Evolutionary conservation across 306 rosid genomes (phyloP).

Genomic region (Rosa chinensis): DNA sequence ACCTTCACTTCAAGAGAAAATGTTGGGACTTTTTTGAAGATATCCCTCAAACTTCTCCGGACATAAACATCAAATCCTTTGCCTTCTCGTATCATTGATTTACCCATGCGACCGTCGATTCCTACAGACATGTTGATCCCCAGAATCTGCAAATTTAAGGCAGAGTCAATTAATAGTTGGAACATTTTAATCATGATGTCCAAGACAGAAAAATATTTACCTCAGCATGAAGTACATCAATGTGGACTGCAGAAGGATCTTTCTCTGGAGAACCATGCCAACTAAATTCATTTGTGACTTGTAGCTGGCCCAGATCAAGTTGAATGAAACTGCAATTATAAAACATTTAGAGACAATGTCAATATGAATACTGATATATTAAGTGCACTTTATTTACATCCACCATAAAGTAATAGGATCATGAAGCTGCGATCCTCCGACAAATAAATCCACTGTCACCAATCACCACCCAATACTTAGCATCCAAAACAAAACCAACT

Average conservation of each 20-base stretch:
- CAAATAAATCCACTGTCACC: neutral
- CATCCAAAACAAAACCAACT: slow-evolving; percentile 6
- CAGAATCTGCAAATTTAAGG: slow-evolving; percentile 57
- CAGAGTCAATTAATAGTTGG: slow-evolving; percentile 26
- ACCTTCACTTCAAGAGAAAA: slow-evolving; percentile 94
- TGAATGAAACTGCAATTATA: slow-evolving; percentile 80
- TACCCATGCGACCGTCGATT: slow-evolving; percentile 71
- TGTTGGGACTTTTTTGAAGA: slow-evolving; percentile 90
- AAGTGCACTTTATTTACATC: slow-evolving; percentile 6
- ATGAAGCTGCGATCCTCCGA: neutral
- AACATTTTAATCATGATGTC: slow-evolving; percentile 12
- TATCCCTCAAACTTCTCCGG: slow-evolving; percentile 95
- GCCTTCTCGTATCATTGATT: slow-evolving; percentile 90
- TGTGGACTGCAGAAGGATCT: slow-evolving; percentile 89
- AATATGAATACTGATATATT: neutral
- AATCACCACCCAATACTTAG: neutral
- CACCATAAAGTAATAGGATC: slow-evolving; percentile 18
- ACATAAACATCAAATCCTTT: slow-evolving; percentile 83
- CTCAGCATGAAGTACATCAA: slow-evolving; percentile 92
- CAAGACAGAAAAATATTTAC: slow-evolving; percentile 36
- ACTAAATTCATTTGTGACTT: slow-evolving; percentile 73
- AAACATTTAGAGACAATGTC: slow-evolving; percentile 1
- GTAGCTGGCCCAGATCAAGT: slow-evolving; percentile 91
- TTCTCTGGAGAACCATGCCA: slow-evolving; percentile 87
- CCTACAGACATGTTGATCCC: slow-evolving; percentile 96